Conservation (phyloP, 257 asterid species). For the Fraxinus pennsylvanica region DNA sequence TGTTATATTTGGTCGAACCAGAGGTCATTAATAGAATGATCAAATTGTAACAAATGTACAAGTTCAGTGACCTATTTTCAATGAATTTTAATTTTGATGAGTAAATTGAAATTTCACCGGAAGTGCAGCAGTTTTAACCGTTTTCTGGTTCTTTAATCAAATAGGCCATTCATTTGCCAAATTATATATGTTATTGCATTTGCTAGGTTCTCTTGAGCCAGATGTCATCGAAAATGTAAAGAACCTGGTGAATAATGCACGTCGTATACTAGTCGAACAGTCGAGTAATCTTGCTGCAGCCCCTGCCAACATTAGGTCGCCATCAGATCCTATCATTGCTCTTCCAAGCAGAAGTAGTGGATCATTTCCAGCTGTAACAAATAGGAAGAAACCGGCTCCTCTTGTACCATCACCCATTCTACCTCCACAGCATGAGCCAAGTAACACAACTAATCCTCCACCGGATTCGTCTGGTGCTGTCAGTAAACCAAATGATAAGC, state of each 20-base stretch:
- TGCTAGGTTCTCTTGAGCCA: constrained; percentile 38
- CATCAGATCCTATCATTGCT: constrained; percentile 30
- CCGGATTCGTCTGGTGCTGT: constrained; percentile 5
- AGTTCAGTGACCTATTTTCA: too few species aligned
- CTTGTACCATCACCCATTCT: constrained; percentile 27
- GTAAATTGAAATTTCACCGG: too few species aligned
- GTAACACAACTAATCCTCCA: constrained; percentile 24
- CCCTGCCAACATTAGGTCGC: constrained; percentile 38
- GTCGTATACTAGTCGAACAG: constrained; percentile 61
- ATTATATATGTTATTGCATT: too few species aligned
- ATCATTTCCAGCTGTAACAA: constrained; percentile 72
- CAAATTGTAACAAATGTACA: too few species aligned
- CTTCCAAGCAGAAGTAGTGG: constrained; percentile 85
- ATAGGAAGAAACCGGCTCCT: constrained; percentile 32
- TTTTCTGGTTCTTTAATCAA: too few species aligned
- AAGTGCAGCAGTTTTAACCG: too few species aligned
- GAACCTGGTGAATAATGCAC: constrained; percentile 32
- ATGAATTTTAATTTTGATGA: too few species aligned
- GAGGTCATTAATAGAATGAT: too few species aligned
- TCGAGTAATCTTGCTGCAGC: constrained; percentile 58
- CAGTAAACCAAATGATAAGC: constrained; percentile 29
- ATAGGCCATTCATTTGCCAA: too few species aligned
- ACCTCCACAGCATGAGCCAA: constrained; percentile 27
- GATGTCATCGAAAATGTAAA: constrained; percentile 30
- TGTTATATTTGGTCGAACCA: too few species aligned